Base-by-base conservation (phyloP, 306 rosid genomes). In the Argentina anserina region DNA sequence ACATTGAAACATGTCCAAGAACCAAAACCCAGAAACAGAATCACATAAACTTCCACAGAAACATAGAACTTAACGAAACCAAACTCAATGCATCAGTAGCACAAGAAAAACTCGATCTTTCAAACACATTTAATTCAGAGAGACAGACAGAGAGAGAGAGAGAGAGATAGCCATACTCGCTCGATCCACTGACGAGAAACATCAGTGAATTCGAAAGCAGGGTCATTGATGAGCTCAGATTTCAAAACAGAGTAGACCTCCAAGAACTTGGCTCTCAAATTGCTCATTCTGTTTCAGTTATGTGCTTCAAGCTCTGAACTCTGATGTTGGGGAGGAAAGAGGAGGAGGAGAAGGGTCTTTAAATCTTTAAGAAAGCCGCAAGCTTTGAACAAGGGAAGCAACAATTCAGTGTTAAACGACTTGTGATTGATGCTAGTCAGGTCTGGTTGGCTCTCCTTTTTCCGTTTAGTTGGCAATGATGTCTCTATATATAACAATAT, bases 171-270 rank as follows among this genome's bases (percentile, higher is more conserved):
- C 81, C 59, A 21, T 65, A 84, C 88, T 81, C 72, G 76, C 1
- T 78, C 83, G 58, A 81, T 67, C 88, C 85, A 84, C 75, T 84
- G 85, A 61, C 85, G 83, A 50, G 88, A 81, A 47, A 66, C 85
- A 14, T 84, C 81, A 0, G 88, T 81, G 76, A 81, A 84, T 37
- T 84, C 85, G 61, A 84, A 84, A 75, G 78, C 85, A 67, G 85
- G 79, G 47, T 84, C 88, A 31, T 81, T 69, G 71, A 84, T 72
- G 31, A 84, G 85, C 81, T 84, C 88, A 6, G 83, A 66, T 75
- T 84, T 84, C 83, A 84, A 59, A 52, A 81, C 43, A 31, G 85
- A 71, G 81, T 84, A 84, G 25, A 78, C 85, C 66, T 78, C 81
- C 75, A 78, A 41, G 85, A 84, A 84, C 60, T 81, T 84, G 42